Evolutionary conservation across 2,329 filamentous ascomycete species (phyloP).

Genomic region (Calonectria pseudoturangicola): DNA sequence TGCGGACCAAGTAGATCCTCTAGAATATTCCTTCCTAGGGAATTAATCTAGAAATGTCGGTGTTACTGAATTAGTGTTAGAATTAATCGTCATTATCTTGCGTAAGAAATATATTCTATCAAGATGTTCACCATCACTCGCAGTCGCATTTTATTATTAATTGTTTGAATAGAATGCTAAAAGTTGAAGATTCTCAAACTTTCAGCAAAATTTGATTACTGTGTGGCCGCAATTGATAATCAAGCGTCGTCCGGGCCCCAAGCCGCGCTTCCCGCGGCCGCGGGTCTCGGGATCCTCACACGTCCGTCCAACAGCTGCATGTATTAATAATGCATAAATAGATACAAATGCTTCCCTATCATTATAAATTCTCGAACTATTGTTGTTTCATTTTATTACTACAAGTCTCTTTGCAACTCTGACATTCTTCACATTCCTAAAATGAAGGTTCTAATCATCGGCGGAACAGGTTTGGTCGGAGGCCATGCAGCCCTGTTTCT

Average conservation of each 20-base stretch:
- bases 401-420: not conserved
- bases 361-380: no score
- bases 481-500: constrained; percentile 5
- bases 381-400: no score
- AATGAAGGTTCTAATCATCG: constrained; percentile 1
- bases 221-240: not conserved
- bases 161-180: no score
- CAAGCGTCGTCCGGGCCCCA: not conserved
- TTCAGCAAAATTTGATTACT: not conserved
- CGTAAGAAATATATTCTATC: no score
- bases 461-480: not conserved
- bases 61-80: not conserved
- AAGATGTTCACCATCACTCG: no score
- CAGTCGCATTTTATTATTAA: no score
- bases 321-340: not conserved
- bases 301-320: not conserved
- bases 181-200: no score
- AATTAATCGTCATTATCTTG: no score
- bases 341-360: not conserved
- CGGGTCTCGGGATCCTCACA: not conserved
- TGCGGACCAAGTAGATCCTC: not conserved
- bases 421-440: not conserved
- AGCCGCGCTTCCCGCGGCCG: constrained; percentile 3
- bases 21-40: not conserved
- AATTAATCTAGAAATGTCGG: not conserved